A percentile compares a stretch with the other conserved stretches of the same genome.
Conservation (phyloP, 2,329 filamentous ascomycete genomes). For the Elsinoe arachidis region DNA sequence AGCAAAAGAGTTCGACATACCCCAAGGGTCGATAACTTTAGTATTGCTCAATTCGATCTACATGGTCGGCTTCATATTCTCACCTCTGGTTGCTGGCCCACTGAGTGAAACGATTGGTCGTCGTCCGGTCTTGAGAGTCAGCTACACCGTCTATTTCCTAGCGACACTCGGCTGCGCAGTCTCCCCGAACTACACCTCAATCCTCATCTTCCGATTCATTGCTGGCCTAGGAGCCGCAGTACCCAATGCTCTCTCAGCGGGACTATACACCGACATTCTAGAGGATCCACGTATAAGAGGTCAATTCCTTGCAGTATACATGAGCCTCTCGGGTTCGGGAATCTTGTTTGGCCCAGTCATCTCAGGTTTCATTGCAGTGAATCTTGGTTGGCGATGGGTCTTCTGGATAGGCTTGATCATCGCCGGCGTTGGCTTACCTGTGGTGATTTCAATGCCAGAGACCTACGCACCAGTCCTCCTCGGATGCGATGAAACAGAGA, state of each 20-base stretch:
- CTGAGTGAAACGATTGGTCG: neutral
- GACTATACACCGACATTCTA: neutral
- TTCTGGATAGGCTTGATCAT: slow-evolving; percentile 65
- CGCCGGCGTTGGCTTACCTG: slow-evolving; percentile 52
- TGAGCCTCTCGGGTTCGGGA: neutral
- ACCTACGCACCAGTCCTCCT: slow-evolving; percentile 40
- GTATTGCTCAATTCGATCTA: neutral
- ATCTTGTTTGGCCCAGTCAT: slow-evolving; percentile 17
- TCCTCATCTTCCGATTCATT: neutral
- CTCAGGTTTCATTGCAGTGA: slow-evolving; percentile 27
- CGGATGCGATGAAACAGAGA: slow-evolving; percentile 20
- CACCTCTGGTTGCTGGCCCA: neutral
- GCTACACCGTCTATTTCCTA: neutral
- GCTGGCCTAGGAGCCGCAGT: neutral
- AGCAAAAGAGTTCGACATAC: neutral
- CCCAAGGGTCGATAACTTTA: neutral
- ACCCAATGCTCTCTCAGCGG: neutral
- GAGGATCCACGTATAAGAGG: neutral
- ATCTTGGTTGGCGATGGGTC: slow-evolving; percentile 52
- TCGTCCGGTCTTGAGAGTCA: neutral
- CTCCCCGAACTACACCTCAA: neutral
- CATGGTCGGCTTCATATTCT: neutral
- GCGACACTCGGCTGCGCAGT: neutral
- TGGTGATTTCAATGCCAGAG: slow-evolving; percentile 52
- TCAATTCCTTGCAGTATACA: neutral